A percentile compares a stretch with the other conserved stretches of the same genome.
Conservation (phyloP, 2,329 filamentous ascomycete genomes). For the Apiospora saccharicola region DNA sequence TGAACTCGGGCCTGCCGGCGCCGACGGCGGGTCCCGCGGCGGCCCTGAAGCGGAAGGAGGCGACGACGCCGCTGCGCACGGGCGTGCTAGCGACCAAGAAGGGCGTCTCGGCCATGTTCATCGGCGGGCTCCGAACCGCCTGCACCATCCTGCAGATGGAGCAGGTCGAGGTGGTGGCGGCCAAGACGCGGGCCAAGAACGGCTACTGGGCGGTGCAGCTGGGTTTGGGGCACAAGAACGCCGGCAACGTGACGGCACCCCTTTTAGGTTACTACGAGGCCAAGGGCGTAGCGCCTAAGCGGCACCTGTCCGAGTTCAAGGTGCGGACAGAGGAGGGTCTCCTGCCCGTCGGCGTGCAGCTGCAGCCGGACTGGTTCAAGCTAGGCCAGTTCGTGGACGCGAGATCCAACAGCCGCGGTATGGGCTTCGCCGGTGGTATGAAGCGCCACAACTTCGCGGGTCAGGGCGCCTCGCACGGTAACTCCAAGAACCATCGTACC, state of each 20-base stretch:
- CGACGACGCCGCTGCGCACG: conserved; percentile 71
- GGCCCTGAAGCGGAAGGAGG: conserved; percentile 64
- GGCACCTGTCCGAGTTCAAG: conserved; percentile 84
- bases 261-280: conserved; percentile 87
- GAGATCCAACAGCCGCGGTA: conserved; percentile 79
- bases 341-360: conserved; percentile 74
- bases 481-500: conserved; percentile 90
- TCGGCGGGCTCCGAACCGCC: conserved; percentile 77
- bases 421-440: conserved; percentile 97
- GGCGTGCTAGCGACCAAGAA: conserved; percentile 90
- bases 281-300: conserved; percentile 83
- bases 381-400: conserved; percentile 92
- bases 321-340: conserved; percentile 79
- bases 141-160: conserved; percentile 96
- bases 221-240: conserved; percentile 76
- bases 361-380: conserved; percentile 90
- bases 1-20: conserved; percentile 60
- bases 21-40: conserved; percentile 67
- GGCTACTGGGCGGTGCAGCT: conserved; percentile 96
- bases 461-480: conserved; percentile 92
- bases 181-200: conserved; percentile 81
- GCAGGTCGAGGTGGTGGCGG: conserved; percentile 85
- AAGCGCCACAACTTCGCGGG: conserved; percentile 91
- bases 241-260: conserved; percentile 81
- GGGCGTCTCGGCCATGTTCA: conserved; percentile 93